phyloP scores from a whole-genome alignment of 2,329 filamentous ascomycete species.

The Aspergillus pseudoviridinutans region DNA sequence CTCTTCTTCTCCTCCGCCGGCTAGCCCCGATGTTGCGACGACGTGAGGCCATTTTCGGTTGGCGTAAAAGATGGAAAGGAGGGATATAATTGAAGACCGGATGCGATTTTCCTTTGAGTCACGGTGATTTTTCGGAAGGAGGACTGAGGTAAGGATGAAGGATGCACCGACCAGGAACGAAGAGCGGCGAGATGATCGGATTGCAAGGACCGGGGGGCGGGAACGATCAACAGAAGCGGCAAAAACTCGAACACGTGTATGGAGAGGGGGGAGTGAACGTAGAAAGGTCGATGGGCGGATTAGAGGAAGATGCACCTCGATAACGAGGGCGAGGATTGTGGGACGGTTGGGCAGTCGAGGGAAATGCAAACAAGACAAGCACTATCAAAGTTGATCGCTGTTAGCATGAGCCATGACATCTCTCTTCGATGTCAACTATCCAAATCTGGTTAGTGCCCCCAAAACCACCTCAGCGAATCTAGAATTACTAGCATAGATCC shows the following conservation, averaged over 20 bases:
- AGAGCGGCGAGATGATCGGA: constrained; percentile 18
- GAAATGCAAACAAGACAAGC: constrained; percentile 7
- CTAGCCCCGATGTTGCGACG: constrained; percentile 44
- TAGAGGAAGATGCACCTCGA: constrained; percentile 12
- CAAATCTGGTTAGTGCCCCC: constrained; percentile 21
- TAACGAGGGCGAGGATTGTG: constrained; percentile 21
- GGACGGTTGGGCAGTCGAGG: constrained; percentile 2
- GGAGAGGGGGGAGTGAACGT: constrained; percentile 1
- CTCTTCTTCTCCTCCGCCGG: constrained; percentile 40
- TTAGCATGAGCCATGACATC: constrained; percentile 25
- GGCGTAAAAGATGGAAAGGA: not conserved
- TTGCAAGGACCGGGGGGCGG: constrained; percentile 18
- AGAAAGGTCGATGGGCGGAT: constrained; percentile 1
- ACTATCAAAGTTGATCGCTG: constrained; percentile 2
- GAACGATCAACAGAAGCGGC: constrained; percentile 7
- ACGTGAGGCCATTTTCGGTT: constrained; percentile 39
- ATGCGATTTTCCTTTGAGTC: not conserved
- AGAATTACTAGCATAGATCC: constrained; percentile 9
- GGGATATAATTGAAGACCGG: not conserved
- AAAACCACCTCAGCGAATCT: constrained; percentile 22
- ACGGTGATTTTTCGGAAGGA: not conserved
- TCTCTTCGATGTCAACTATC: constrained; percentile 21
- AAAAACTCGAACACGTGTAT: constrained; percentile 7
- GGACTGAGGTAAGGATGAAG: constrained; percentile 12
- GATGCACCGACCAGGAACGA: constrained; percentile 15